phyloP scores from a whole-genome alignment of 345 rosid genomes.

The Boechera divaricarpa region DNA sequence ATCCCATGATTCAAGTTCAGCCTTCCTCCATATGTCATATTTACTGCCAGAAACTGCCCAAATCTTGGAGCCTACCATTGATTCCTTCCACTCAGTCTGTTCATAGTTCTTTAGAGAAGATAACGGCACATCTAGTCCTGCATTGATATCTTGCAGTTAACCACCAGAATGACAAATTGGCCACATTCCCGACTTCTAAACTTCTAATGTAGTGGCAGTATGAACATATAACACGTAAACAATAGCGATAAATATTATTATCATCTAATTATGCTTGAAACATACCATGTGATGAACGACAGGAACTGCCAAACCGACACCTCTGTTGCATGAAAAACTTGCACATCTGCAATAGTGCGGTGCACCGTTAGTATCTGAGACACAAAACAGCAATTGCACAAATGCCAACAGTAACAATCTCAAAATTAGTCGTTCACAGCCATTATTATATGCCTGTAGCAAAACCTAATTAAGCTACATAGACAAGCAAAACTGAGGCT shows the following conservation, averaged over 20 bases:
- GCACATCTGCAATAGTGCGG: conserved; percentile 86
- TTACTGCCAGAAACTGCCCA: conserved; percentile 72
- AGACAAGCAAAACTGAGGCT: not conserved
- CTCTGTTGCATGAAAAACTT: conserved; percentile 96
- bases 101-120: conserved; percentile 73
- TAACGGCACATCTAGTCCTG: conserved; percentile 82
- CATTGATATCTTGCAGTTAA: conserved; percentile 36
- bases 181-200: not conserved
- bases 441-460: not conserved
- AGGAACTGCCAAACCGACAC: conserved; percentile 90
- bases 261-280: conserved; percentile 14
- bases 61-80: conserved; percentile 81
- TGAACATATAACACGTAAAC: conserved; percentile 4
- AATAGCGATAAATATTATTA: not conserved
- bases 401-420: not conserved
- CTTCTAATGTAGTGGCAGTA: not conserved
- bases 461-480: conserved; percentile 22
- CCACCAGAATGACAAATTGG: conserved; percentile 10
- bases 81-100: conserved; percentile 69
- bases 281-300: conserved; percentile 97
- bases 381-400: conserved; percentile 26
- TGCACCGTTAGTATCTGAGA: conserved; percentile 58
- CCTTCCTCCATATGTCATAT: conserved; percentile 73
- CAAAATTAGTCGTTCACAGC: not conserved
- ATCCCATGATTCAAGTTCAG: conserved; percentile 96